phyloP scores from a whole-genome alignment of 257 asterid genomes.

The Cruciata laevipes region DNA sequence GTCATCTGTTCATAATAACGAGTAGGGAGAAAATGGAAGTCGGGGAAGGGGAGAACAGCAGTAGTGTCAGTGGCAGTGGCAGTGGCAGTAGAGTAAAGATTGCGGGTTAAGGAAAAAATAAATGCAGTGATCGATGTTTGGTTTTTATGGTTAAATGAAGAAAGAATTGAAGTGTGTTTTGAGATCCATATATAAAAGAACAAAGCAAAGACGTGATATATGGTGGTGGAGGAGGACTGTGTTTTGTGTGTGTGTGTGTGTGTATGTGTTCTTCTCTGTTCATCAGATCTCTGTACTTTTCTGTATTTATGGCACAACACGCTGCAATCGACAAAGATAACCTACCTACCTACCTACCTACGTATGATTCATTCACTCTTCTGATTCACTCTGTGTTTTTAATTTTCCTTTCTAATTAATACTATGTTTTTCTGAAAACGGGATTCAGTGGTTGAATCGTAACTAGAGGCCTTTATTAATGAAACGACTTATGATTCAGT shows the following conservation, averaged over 20 bases:
- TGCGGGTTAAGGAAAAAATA: neutral
- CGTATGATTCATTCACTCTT: neutral
- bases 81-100: neutral
- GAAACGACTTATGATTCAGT: no score
- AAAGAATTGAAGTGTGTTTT: neutral
- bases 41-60: neutral
- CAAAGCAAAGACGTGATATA: slow-evolving; percentile 9
- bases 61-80: neutral
- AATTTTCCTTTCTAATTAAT: no score
- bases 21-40: no score
- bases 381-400: neutral
- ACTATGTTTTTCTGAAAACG: no score
- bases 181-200: slow-evolving; percentile 12
- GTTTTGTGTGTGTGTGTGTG: neutral
- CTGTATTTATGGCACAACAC: no score
- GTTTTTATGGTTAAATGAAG: slow-evolving; percentile 9
- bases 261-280: neutral
- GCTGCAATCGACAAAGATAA: no score
- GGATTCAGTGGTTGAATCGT: no score
- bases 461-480: no score
- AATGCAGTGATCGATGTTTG: neutral
- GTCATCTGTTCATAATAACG: no score
- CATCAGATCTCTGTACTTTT: no score
- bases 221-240: slow-evolving; percentile 5
- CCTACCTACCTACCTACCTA: no score